Base-by-base conservation (phyloP, 1,139 yeast genomes). In the Suhomyces bokatorum region DNA sequence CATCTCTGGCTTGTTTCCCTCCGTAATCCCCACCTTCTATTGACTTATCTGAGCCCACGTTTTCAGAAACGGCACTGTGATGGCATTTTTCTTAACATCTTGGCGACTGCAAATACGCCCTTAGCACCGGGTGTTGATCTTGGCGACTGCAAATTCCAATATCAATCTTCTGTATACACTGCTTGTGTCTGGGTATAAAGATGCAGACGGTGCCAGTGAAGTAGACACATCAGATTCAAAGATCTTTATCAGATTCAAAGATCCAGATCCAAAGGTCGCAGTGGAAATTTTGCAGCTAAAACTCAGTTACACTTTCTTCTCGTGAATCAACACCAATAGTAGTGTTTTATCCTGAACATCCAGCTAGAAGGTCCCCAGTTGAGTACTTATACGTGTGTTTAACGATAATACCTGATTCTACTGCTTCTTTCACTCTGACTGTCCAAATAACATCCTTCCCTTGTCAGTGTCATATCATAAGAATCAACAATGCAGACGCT, bases 401-500 rank as follows among this genome's bases (percentile, higher is more conserved):
- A 8, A 20, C 24, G 8, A 2, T 20, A 20, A 20, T 7, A 20
- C 8, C 8, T 20, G 24, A 20, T 11, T 26, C 29, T 26, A 26
- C 2, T 26, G 3, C 29, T 11, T 26, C 29, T 10, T 2, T n/a
- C 2, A 8, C 24, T 20, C 9, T 20, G 6, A 7, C 24, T 20
- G 8, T 20, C 24, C 6, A 6, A 20, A 7, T 20, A 20, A 4
- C 24, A 5, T 7, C 7, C 24, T 7, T 20, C 24, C 7, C 17
- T 17, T 4, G 10, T 12, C 29, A 12, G 29, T 11, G n/a, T 26
- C 29, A 26, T 24, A 26, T 26, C n/a, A 14, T 3, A 10, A 20
- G 24, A 20, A 20, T 14, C 22, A 24, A 38, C 32, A 33, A 57
- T 55, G 58, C 50, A 51, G 27, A 69, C 68, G 46, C 69, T 80